phyloP scores from a whole-genome alignment of 139 green algal species.

The Chlorella ohadii region DNA sequence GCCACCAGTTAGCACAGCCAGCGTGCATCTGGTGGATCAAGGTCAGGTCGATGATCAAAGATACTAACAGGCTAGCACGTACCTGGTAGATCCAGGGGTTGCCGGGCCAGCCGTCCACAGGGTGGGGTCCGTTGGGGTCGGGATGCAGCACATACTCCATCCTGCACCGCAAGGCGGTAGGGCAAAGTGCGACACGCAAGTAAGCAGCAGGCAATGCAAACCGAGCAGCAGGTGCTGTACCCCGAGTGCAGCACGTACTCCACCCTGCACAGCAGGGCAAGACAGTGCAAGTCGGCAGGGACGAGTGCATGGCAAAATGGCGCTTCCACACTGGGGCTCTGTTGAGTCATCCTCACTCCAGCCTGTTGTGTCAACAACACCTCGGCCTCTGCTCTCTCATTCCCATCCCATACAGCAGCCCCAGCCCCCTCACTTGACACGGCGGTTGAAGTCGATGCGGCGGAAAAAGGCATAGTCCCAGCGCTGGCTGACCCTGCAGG shows the following conservation, averaged over 20 bases:
- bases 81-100: constrained; percentile 51
- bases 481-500: constrained; percentile 35
- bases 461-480: constrained; percentile 46
- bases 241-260: not conserved
- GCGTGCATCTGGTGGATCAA: too few species aligned
- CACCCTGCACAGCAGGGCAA: not conserved
- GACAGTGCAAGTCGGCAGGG: too few species aligned
- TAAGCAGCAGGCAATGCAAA: not conserved
- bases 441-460: constrained; percentile 39
- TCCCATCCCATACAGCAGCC: too few species aligned
- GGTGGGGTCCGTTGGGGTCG: constrained; percentile 37
- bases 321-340: too few species aligned
- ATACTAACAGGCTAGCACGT: too few species aligned
- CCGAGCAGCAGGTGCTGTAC: too few species aligned
- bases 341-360: too few species aligned
- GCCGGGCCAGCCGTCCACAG: constrained; percentile 41
- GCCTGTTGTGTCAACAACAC: too few species aligned
- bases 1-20: too few species aligned
- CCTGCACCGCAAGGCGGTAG: not conserved
- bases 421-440: constrained; percentile 9
- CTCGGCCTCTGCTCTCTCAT: too few species aligned
- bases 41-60: too few species aligned
- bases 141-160: constrained; percentile 43
- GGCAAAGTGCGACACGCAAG: not conserved
- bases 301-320: too few species aligned